Percentiles rank a stretch among this genome's conserved stretches.
phyloP scores from a whole-genome alignment of 345 rosid genomes.

The Syzygium aromaticum region DNA sequence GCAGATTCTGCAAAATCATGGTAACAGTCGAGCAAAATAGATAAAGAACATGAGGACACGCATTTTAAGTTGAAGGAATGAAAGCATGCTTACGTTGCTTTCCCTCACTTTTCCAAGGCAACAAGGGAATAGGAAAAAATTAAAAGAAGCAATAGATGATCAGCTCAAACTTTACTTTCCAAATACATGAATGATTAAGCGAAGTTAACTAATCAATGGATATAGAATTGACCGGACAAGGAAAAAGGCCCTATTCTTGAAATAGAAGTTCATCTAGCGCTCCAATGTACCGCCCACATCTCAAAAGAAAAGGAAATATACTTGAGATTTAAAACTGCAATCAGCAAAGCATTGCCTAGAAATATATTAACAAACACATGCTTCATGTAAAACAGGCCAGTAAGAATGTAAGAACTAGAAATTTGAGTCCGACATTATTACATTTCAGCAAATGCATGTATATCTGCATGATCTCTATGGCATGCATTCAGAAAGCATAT shows the following conservation, averaged over 20 bases:
- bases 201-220: neutral
- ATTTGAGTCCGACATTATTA: neutral
- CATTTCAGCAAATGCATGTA: neutral
- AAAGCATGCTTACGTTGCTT: neutral
- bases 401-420: neutral
- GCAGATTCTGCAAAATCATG: slow-evolving; percentile 53
- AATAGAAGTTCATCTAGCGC: neutral
- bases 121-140: neutral
- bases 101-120: neutral
- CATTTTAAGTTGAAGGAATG: neutral
- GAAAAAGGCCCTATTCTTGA: neutral
- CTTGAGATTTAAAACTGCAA: neutral
- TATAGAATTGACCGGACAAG: neutral
- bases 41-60: neutral
- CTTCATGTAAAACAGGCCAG: neutral
- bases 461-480: neutral
- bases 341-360: neutral
- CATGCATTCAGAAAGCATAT: neutral
- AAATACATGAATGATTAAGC: neutral
- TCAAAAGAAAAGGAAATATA: neutral
- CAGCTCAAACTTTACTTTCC: neutral
- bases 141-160: neutral
- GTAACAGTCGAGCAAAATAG: neutral
- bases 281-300: fast-evolving
- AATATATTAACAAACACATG: neutral